Conservation (phyloP, 176 grass and related monocot genomes). For the Musa itinerans region DNA sequence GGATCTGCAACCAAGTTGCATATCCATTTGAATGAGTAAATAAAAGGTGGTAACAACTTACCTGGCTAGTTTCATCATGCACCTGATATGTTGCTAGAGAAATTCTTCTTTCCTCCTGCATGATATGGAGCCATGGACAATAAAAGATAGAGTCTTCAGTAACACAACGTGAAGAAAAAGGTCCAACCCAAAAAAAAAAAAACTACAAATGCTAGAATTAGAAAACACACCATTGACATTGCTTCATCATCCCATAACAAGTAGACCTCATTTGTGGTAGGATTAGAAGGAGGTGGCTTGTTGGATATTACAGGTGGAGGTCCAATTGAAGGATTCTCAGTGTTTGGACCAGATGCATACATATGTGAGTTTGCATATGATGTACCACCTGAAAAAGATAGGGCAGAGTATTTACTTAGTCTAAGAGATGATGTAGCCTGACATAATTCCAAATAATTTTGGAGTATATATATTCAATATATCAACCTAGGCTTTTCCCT, state of each 20-base stretch:
- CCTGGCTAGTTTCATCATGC: constrained; percentile 99
- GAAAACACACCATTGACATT: constrained; percentile 78
- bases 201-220: constrained; percentile 3
- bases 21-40: constrained; percentile 28
- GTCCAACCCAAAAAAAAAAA: not conserved
- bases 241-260: constrained; percentile 98
- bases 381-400: constrained; percentile 18
- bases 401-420: not conserved
- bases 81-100: constrained; percentile 72
- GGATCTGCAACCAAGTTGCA: constrained; percentile 6
- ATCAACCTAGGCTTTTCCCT: not conserved
- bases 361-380: constrained; percentile 30
- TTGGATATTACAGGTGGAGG: constrained; percentile 43
- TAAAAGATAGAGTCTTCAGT: not conserved
- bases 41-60: constrained; percentile 59
- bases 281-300: constrained; percentile 49
- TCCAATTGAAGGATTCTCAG: constrained; percentile 36
- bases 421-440: not conserved
- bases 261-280: constrained; percentile 75
- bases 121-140: not conserved
- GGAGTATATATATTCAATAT: not conserved
- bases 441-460: not conserved
- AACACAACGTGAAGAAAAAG: constrained; percentile 10
- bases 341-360: constrained; percentile 47
- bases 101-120: constrained; percentile 97